Base-by-base conservation (phyloP, 2,329 filamentous ascomycete genomes). In the Parastagonospora avenae region DNA sequence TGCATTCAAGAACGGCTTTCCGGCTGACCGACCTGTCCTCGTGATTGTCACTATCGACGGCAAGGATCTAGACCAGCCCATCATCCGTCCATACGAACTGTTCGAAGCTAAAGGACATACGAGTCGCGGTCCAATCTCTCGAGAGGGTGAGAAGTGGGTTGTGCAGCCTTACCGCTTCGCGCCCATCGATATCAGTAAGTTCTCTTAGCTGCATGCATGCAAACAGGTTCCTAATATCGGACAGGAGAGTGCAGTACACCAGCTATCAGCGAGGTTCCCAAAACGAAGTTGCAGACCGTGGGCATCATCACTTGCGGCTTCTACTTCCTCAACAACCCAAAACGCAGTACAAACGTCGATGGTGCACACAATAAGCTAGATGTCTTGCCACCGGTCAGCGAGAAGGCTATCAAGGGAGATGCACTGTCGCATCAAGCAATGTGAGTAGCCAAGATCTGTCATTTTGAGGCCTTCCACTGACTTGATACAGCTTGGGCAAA, bases 41-140 rank as follows among this genome's bases (percentile, higher is more conserved):
- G 42, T 59, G n/a, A 10, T 43, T 4, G 27, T 66, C 27, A 48
- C 42, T 4, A 41, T 69, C 4, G 62, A 70, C 24, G 65, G 67
- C 4, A 49, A 55, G 6, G 27, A 52, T 9, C 28, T 60, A 8
- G 45, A 52, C 4, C 38, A 48, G 16, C 46, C 40, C 1, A 16
- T 59, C 16, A 46, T 52, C 27, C 47, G 47, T 6, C 46, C 46
- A 2, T 27, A 19, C 4, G 51, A 55, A 15, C 36, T 59, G 0
- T 54, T 48, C 36, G 16, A 52, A 2, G 9, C 27, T 3, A 15
- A 49, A 4, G 47, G 38, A 2, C 48, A 54, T 15, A 15, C 38
- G 10, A 55, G 50, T 28, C 31, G 16, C 12, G 53, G 53, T 1
- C 14, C 51, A 2, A 46, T 57, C 35, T 48, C 48, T 7, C 41